phyloP scores from a whole-genome alignment of 768 basidiomycete species.

The Sporobolomyces pararoseus region DNA sequence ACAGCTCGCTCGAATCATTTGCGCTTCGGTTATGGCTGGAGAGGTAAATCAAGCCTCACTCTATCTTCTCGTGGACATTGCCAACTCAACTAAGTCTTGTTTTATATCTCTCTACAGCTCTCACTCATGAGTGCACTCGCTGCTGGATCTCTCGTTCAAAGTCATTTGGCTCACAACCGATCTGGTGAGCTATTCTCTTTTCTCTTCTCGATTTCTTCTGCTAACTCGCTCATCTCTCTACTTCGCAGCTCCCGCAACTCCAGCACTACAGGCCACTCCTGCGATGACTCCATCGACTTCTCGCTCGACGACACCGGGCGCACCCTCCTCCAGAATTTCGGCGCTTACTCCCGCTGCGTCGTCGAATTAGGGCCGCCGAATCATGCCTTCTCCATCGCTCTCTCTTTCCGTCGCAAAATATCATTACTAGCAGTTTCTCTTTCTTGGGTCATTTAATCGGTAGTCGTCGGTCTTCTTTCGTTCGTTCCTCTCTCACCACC shows the following conservation, averaged over 20 bases:
- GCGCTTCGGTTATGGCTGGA: slow-evolving; percentile 92
- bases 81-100: background rate
- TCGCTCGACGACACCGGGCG: slow-evolving; percentile 20
- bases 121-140: slow-evolving; percentile 87
- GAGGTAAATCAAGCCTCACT: slow-evolving; percentile 55
- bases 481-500: background rate
- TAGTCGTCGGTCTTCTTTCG: background rate
- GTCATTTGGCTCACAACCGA: slow-evolving; percentile 68
- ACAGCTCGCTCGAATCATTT: slow-evolving; percentile 80
- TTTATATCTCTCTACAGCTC: slow-evolving; percentile 49
- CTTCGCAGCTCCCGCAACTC: slow-evolving; percentile 23
- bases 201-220: background rate
- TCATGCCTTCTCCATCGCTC: no score
- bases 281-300: slow-evolving; percentile 9
- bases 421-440: background rate
- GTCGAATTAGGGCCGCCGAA: no score
- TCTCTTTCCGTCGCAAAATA: background rate
- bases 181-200: slow-evolving; percentile 54
- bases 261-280: slow-evolving; percentile 20
- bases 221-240: background rate
- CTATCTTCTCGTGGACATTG: background rate
- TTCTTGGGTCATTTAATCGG: background rate
- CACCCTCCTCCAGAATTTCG: background rate
- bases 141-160: slow-evolving; percentile 83
- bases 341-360: slow-evolving; percentile 18